Base-by-base conservation (phyloP, 768 basidiomycete species). In the Suillus americanus region DNA sequence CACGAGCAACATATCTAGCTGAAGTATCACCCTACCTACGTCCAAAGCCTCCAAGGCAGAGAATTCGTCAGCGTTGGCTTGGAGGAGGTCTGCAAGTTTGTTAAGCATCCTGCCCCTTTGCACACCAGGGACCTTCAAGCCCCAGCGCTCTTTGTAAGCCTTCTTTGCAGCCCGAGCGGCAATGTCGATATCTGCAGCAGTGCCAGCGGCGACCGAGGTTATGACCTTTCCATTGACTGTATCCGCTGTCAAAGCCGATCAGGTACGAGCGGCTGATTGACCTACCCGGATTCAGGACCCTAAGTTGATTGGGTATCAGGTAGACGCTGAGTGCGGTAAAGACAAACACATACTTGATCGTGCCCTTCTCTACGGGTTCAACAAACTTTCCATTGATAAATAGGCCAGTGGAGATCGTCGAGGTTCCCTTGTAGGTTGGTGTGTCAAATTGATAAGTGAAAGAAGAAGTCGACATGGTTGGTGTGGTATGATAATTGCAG, bases 1-100 rank as follows among this genome's bases (percentile, higher is more conserved):
- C 18, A 60, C 33, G 8, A 54, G 10, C 13, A 25, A 38, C 8
- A 54, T 2, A 35, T 33, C 43, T 61, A 9, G 25, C 10, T 18
- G 56, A 65, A 59, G 25, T 20, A 28, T 40, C 33, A 68, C 54
- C 77, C 63, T 54, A 81, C 79, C 75, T 64, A 82, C 81, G 71
- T 87, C 81, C 55, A 84, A 66, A 33, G 82, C 76, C 70, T 87
- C 86, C 50, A 88, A 72, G 20, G 82, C 84, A 13, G 82, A 74
- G 20, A 88, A 73, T 61, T 79, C 78, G 13, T 82, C 81, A 14
- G 70, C 70, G 72, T 86, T 74, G 61, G 78, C 65, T 63, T 85
- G 84, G 69, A 88, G 81, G 25, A 86, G 74, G 38, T 81, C 78
- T 16, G 81, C 86, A 25, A 88, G 80, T 65, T 82, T 82, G 71